Evolutionary conservation across 768 basidiomycete genomes (phyloP).

Genomic region (Fibroporia radiculosa): DNA sequence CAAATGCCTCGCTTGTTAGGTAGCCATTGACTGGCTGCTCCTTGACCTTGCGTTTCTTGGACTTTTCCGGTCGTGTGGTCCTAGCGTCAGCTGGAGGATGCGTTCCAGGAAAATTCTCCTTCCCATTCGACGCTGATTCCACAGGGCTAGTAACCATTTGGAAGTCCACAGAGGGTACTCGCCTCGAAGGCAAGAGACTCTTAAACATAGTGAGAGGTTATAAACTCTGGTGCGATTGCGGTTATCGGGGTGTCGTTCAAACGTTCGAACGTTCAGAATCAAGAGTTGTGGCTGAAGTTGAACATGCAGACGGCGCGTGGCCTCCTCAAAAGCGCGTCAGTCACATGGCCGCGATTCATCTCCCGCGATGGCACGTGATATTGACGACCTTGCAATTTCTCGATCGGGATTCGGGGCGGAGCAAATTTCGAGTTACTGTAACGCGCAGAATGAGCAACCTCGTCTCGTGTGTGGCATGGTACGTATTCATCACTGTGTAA

Average conservation of each 20-base stretch:
- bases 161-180: slow-evolving; percentile 61
- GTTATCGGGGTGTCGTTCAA: neutral
- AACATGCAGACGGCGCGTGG: slow-evolving; percentile 1
- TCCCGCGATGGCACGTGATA: neutral
- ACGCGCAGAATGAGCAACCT: slow-evolving; percentile 54
- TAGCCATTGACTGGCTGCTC: slow-evolving; percentile 30
- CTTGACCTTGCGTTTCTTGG: slow-evolving; percentile 33
- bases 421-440: neutral
- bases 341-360: slow-evolving; percentile 1
- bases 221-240: slow-evolving; percentile 2
- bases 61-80: slow-evolving; percentile 35
- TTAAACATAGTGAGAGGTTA: slow-evolving; percentile 57
- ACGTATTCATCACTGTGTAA: slow-evolving; percentile 1
- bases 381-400: too few relatives aligned
- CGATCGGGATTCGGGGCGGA: too few relatives aligned
- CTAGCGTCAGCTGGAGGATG: slow-evolving; percentile 17
- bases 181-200: slow-evolving; percentile 64
- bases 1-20: slow-evolving; percentile 65
- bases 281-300: neutral
- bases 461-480: slow-evolving; percentile 67
- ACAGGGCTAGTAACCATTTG: slow-evolving; percentile 53
- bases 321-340: neutral
- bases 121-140: slow-evolving; percentile 38
- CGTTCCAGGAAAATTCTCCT: slow-evolving; percentile 59
- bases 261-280: neutral